Evolutionary conservation across 768 basidiomycete genomes (phyloP), one percentile per base, ranked within the genome.

Genomic region (Hygrocybe punicea): DNA sequence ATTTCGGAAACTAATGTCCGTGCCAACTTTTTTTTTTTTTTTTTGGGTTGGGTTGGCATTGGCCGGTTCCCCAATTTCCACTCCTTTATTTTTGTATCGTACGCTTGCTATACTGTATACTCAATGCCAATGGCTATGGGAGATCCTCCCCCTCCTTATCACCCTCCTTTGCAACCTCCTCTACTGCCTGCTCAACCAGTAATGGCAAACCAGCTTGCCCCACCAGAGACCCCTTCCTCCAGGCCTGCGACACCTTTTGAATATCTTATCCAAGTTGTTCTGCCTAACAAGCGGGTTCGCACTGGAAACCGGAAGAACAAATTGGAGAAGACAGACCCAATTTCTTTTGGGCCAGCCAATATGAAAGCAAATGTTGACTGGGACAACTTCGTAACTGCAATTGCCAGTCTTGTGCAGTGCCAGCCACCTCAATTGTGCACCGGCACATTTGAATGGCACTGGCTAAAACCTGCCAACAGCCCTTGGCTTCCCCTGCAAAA

Each of bases 401-500:
- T 51, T 16, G 49, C 49, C 4, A 16, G 19, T 25, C 24, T 29
- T 14, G 16, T 51, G 8, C 17, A 34, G 6, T 33, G 29, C 7
- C 25, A n/a, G 16, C 24, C 23, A 6, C 4, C 23, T 25, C 34
- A 29, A 51, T 34, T 51, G 24, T n/a, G 16, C 34, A 34, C 29
- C 24, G 29, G 16, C 2, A 51, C 34, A n/a, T 29, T 51, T 7
- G 49, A 51, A 29, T 51, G 49, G 49, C 49, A 34, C 29, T 51
- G 49, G 49, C 24, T 34, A 36, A 51, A 51, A 29, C 49, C 34
- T 14, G 49, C 49, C 24, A 51, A 36, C 49, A 36, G 49, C 34
- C 29, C 29, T 25, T 51, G 49, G 49, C 16, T 51, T 16, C 49
- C 49, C 23, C 8, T 51, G 16, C 25, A 29, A 34, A 51, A 51